These are phyloP conservation scores for Euphorbia pulcherrima DNA, from an alignment of 345 rosid species.

Conservation along the genomic window DNA sequence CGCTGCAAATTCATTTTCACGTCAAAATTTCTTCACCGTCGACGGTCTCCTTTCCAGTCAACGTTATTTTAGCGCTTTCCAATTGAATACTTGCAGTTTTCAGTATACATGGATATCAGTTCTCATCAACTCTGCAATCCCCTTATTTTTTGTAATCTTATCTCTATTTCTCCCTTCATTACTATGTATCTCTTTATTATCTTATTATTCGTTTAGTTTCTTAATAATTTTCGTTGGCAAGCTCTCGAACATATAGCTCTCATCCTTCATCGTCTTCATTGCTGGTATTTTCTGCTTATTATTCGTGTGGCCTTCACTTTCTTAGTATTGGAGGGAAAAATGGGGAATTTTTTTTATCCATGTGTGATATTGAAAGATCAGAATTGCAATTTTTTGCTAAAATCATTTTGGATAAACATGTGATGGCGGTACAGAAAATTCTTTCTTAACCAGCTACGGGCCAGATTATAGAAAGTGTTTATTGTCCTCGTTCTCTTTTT, in stretches of 20 bases:
- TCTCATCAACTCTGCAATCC: neutral
- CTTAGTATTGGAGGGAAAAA: slow-evolving; percentile 1
- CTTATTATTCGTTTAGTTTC: neutral
- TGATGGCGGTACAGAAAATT: neutral
- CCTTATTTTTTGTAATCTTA: neutral
- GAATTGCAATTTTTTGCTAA: too few species aligned
- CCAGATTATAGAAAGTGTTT: neutral
- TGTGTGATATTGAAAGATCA: neutral
- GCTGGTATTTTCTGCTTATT: slow-evolving; percentile 33
- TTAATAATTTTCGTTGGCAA: slow-evolving; percentile 21
- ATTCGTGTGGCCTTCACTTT: neutral
- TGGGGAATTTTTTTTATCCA: neutral
- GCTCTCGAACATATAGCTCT: slow-evolving; percentile 27
- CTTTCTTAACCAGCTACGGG: neutral
- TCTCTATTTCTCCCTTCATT: neutral
- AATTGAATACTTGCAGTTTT: too few species aligned
- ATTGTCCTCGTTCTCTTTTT: neutral
- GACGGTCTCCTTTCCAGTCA: too few species aligned
- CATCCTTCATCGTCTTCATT: slow-evolving; percentile 29
- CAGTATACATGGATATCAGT: slow-evolving; percentile 6
- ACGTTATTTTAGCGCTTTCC: too few species aligned
- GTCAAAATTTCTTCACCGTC: too few species aligned
- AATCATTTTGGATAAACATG: neutral
- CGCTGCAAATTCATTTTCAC: too few species aligned
- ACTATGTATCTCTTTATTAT: neutral